These are phyloP conservation scores for Penicillium flavigenum DNA, from an alignment of 495 filamentous ascomycete species.

Conservation along the genomic window DNA sequence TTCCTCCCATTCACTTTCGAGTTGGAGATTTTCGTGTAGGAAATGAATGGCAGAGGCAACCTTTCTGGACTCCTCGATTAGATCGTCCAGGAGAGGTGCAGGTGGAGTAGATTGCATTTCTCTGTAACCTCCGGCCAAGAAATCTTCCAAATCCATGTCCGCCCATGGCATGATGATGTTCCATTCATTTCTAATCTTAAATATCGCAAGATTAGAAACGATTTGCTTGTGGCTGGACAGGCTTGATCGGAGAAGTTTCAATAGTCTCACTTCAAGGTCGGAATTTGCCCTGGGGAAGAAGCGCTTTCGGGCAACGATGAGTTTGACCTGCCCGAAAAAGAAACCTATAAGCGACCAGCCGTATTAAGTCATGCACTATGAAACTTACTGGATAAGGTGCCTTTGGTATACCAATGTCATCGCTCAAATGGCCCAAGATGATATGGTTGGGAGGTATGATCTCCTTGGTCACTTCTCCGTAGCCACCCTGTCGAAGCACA, in stretches of 20 bases:
- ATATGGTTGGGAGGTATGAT: not conserved
- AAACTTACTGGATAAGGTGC: not conserved
- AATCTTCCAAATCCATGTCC: conserved; percentile 11
- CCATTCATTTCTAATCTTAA: not conserved
- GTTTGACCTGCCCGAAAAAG: not conserved
- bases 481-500: not conserved
- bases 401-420: not conserved
- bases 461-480: not conserved
- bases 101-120: not conserved
- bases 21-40: conserved; percentile 1
- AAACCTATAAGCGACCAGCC: not conserved
- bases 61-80: conserved; percentile 1
- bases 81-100: not conserved
- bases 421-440: not conserved
- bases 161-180: conserved; percentile 12
- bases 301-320: not conserved
- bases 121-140: not conserved
- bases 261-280: not conserved
- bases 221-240: conserved; percentile 6
- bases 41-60: conserved; percentile 4
- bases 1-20: not conserved
- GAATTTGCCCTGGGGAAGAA: not conserved
- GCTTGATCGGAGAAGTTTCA: conserved; percentile 2
- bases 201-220: not conserved
- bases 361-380: not conserved